Percentiles rank a stretch among this genome's conserved stretches.
Evolutionary conservation across 352 stramenopile species (phyloP).

Genomic region (Pythium grandisporangium): DNA sequence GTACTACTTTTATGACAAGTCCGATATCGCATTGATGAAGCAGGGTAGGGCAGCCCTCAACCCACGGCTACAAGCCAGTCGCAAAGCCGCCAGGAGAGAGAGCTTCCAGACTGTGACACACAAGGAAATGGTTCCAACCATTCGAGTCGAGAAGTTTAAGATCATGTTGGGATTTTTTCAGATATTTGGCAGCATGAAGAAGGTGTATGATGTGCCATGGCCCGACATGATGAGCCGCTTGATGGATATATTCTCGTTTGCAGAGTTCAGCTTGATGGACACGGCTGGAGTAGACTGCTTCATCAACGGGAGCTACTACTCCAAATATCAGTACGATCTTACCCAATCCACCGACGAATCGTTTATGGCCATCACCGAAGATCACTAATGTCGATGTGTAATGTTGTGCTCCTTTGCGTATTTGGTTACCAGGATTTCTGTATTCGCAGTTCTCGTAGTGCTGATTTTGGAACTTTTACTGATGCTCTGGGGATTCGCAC

Average conservation of each 20-base stretch:
- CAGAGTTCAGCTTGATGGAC: slow-evolving; percentile 60
- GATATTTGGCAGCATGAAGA: slow-evolving; percentile 64
- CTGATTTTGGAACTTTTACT: slow-evolving; percentile 23
- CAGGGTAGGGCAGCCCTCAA: slow-evolving; percentile 38
- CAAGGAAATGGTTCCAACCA: slow-evolving; percentile 11
- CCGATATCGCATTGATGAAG: slow-evolving; percentile 38
- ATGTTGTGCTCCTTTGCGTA: neutral
- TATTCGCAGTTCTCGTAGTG: slow-evolving; percentile 30
- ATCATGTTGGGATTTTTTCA: slow-evolving; percentile 74
- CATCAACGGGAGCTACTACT: slow-evolving; percentile 52
- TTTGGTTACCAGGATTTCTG: slow-evolving; percentile 21
- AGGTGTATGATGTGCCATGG: slow-evolving; percentile 67
- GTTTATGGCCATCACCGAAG: too few relatives aligned
- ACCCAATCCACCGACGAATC: too few relatives aligned
- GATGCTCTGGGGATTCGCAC: slow-evolving; percentile 36
- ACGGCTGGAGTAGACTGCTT: slow-evolving; percentile 61
- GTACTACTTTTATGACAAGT: slow-evolving; percentile 34
- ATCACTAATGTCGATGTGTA: neutral
- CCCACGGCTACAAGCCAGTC: slow-evolving; percentile 29
- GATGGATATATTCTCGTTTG: slow-evolving; percentile 61
- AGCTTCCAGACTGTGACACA: slow-evolving; percentile 22
- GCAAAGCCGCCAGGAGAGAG: slow-evolving; percentile 5
- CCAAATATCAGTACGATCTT: slow-evolving; percentile 34
- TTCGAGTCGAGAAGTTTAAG: slow-evolving; percentile 68
- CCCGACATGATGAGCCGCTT: slow-evolving; percentile 40